phyloP scores from a whole-genome alignment of 116 monocot genomes.

The Phalaenopsis hybrid region DNA sequence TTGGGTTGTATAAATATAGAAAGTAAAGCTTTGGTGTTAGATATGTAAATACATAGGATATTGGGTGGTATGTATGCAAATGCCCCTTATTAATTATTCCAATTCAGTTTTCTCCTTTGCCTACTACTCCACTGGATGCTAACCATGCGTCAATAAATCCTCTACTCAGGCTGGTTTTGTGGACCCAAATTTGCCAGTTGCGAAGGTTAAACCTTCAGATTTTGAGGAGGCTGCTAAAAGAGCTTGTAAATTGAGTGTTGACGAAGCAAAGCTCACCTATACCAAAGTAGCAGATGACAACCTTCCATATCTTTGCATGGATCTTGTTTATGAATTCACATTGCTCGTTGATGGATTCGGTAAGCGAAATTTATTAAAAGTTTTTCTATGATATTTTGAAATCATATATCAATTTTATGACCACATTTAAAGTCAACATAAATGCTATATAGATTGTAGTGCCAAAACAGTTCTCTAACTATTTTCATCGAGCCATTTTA shows the following conservation, averaged over 20 bases:
- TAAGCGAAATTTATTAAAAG: background rate
- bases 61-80: too few relatives aligned
- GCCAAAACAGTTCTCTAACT: too few relatives aligned
- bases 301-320: slow-evolving; percentile 52
- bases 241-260: slow-evolving; percentile 32
- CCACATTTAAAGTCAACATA: too few relatives aligned
- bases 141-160: background rate
- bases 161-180: slow-evolving; percentile 46
- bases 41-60: too few relatives aligned
- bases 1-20: too few relatives aligned
- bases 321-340: slow-evolving; percentile 47
- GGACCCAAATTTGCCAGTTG: slow-evolving; percentile 27
- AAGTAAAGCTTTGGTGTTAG: too few relatives aligned
- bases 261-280: slow-evolving; percentile 28
- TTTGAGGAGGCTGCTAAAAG: slow-evolving; percentile 39
- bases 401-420: too few relatives aligned
- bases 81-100: too few relatives aligned
- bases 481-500: too few relatives aligned
- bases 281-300: slow-evolving; percentile 27
- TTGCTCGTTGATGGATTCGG: slow-evolving; percentile 47
- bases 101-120: background rate
- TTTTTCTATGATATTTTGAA: background rate
- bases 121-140: background rate
- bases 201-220: slow-evolving; percentile 40
- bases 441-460: too few relatives aligned